phyloP scores from a whole-genome alignment of 2,329 filamentous ascomycete genomes.

The Cladophialophora bantiana region DNA sequence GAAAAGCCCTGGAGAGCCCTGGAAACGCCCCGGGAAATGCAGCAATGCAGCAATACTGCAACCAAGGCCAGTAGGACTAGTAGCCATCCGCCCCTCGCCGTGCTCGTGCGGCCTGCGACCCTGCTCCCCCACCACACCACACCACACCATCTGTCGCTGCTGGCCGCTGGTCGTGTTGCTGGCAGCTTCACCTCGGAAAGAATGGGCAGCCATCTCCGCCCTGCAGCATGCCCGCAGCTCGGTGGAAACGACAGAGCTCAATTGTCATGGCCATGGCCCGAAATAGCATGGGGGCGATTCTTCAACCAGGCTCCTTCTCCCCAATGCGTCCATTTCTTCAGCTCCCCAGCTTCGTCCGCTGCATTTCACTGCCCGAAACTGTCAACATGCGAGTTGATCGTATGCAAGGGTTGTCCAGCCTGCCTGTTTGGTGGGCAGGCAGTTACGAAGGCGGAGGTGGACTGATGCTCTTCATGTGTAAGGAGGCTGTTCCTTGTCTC shows the following conservation, averaged over 20 bases:
- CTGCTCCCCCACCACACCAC: constrained; percentile 10
- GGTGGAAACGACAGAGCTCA: neutral
- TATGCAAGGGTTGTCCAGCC: neutral
- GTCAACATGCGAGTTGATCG: constrained; percentile 9
- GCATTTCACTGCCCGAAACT: constrained; percentile 9
- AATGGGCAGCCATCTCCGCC: neutral
- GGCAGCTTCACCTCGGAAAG: constrained; percentile 19
- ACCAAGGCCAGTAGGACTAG: neutral
- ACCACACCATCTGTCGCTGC: constrained; percentile 2
- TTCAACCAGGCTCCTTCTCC: constrained; percentile 11
- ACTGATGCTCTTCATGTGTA: neutral
- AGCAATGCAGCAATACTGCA: neutral
- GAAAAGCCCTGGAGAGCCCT: too few species aligned
- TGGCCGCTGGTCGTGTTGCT: neutral
- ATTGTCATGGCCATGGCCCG: constrained; percentile 12
- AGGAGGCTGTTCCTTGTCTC: neutral
- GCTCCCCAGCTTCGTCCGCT: constrained; percentile 15
- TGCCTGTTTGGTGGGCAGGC: neutral
- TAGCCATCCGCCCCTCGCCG: neutral
- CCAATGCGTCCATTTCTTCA: constrained; percentile 11
- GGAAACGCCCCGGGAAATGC: constrained; percentile 1
- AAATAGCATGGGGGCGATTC: constrained; percentile 18
- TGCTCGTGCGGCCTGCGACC: neutral
- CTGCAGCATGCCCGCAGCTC: neutral
- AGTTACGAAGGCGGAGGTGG: constrained; percentile 9